phyloP scores from a whole-genome alignment of 2,329 filamentous ascomycete genomes.

The Talaromyces sp. region DNA sequence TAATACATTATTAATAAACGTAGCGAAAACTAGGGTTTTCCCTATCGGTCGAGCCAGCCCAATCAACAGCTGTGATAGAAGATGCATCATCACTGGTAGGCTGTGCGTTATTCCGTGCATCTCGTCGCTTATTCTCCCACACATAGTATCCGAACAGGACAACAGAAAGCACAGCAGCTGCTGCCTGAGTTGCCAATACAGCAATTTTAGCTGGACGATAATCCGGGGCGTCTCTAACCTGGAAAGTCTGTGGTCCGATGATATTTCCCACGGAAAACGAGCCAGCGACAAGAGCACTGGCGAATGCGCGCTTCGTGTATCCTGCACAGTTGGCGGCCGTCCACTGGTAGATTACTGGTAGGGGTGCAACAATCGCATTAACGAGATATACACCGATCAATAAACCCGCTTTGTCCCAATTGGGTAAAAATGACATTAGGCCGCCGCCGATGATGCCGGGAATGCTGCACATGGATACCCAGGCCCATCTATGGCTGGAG shows the following conservation, averaged over 20 bases:
- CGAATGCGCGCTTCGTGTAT: slow-evolving; percentile 47
- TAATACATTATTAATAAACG: slow-evolving; percentile 22
- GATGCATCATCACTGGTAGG: slow-evolving; percentile 18
- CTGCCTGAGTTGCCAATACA: slow-evolving; percentile 34
- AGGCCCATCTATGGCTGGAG: slow-evolving; percentile 36
- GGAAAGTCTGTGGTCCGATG: slow-evolving; percentile 43
- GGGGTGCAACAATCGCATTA: slow-evolving; percentile 39
- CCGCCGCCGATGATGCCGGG: slow-evolving; percentile 44
- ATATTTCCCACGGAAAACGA: slow-evolving; percentile 41
- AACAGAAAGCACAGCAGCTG: slow-evolving; percentile 23
- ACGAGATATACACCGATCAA: slow-evolving; percentile 43
- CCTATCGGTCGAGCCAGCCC: slow-evolving; percentile 30
- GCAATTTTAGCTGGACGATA: slow-evolving; percentile 39
- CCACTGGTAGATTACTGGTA: slow-evolving; percentile 44
- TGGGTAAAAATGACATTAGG: slow-evolving; percentile 31
- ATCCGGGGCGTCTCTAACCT: slow-evolving; percentile 37
- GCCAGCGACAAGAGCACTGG: slow-evolving; percentile 43
- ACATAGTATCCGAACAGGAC: slow-evolving; percentile 24
- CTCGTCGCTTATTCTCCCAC: slow-evolving; percentile 27
- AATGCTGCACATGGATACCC: slow-evolving; percentile 40
- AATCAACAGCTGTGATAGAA: slow-evolving; percentile 12
- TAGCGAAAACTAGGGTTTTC: slow-evolving; percentile 30
- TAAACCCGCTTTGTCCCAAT: slow-evolving; percentile 37
- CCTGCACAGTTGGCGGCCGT: slow-evolving; percentile 46
- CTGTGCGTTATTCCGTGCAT: slow-evolving; percentile 10